Evolutionary conservation across 176 grass and related monocot genomes (phyloP), one percentile per base, ranked within the genome.

Genomic region (Pontederia crassipes): DNA sequence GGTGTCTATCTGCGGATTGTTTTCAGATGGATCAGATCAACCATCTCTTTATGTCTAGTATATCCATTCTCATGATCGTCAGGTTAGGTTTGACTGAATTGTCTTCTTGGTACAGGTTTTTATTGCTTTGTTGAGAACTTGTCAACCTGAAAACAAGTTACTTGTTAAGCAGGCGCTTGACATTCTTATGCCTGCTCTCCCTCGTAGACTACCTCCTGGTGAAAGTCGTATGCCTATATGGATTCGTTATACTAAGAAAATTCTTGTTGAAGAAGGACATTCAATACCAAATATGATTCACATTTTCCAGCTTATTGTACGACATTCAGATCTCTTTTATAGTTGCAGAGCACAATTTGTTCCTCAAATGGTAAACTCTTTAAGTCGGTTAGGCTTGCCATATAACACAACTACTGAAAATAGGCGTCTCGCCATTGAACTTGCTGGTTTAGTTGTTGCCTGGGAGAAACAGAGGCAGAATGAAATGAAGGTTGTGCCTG

Each of bases 261-360:
- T 98, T 54, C 79, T 98, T 28, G 93, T 98, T 27, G 93, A 98
- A 75, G 93, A 98, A 75, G 93, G 93, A 8, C 93, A 98, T 90
- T 98, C 93, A 62, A 98, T 98, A 72, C 93, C 93, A 29, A 98
- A 98, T 72, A 98, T 98, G 93, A 98, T 98, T 75, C 93, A 98
- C 77, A 98, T 98, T 82, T 98, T 98, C 69, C 93, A 98, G 82
- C 82, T 98, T 66, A 86, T 98, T 51, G 93, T 98, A 68, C 87
- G 93, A 17, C 93, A 98, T 83, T 85, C 93, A 10, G 87, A 92
- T 28, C 84, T 98, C 72, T 98, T 98, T 40, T 98, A 98, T 78
- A 92, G 87, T 59, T 98, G 93, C 64, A 86, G 93, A 72, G 93
- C 93, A 45, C 93, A 98, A 61, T 98, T 98, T 92, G 93, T 98